Evolutionary conservation across 768 basidiomycete species (phyloP), one percentile per base, ranked within the genome.

Genomic region (Lepiota brunneoincarnata): DNA sequence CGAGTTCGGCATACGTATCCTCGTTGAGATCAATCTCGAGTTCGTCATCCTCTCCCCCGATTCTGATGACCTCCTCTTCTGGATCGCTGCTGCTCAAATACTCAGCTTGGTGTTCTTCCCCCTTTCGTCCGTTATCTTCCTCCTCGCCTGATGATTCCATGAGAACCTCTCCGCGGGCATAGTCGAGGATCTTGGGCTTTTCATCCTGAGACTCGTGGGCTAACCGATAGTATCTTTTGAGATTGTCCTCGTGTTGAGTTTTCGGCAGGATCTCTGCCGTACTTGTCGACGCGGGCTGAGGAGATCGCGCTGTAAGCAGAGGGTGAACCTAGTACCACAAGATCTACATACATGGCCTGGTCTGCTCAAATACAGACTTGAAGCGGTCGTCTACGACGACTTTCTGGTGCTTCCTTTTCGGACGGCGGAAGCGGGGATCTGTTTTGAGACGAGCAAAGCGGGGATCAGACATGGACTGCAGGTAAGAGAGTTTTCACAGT

Each of bases 301-400:
- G n/a, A 23, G 39, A 45, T 9, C 12, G 46, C 15, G 35, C 24
- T 42, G 21, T 49, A 35, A 24, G 11, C 35, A 44, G 28, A 46
- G 11, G 5, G n/a, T 20, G 28, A 11, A 12, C 46, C 40, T 18
- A 28, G 45, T 51, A 28, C 63, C 64, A 59, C 39, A 61, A 50
- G 34, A 17, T 59, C 49, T 61, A 57, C 51, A 23, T 49, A 47
- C 62, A 57, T 48, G 66, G 72, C 54, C 76, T 75, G 51, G 69
- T 73, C 49, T 75, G 71, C 12, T 75, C 70, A 40, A 98, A 83
- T 17, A 97, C 78, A 51, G 78, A 73, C 68, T 88, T 91, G 79
- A 98, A 99, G 20, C 97, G 86, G 10, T 93, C 86, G 67, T 99
- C 97, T 35, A 98, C 81, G 49, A 89, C 81, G 49, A 97, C 87